Percentiles rank a stretch among this genome's conserved stretches.
These are phyloP conservation scores for Ophiostoma piceae DNA, from an alignment of 2,329 filamentous ascomycete genomes.

Conservation along the genomic window DNA sequence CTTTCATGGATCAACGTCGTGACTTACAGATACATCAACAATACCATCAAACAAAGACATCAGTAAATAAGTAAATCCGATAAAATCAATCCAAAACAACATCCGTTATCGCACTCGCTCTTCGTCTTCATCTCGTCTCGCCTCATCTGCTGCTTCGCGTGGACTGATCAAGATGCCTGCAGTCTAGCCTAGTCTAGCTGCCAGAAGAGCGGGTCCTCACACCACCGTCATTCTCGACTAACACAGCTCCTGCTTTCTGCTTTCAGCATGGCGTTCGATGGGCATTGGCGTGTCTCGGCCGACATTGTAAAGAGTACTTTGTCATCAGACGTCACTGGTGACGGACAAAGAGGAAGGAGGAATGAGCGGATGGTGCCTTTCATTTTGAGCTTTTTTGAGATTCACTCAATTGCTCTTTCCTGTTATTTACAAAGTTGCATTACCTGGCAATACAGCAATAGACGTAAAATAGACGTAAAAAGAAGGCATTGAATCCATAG, in stretches of 20 bases:
- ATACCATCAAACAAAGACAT: not conserved
- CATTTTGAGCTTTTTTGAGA: not conserved
- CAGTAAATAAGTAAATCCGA: not conserved
- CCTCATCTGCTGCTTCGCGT: not conserved
- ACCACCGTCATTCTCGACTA: not conserved
- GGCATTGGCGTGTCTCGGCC: not conserved
- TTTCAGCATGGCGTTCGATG: not conserved
- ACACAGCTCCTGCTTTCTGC: conserved; percentile 5
- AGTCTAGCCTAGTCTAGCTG: not conserved
- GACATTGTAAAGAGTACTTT: not conserved
- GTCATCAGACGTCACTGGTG: not conserved
- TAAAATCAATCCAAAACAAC: not conserved
- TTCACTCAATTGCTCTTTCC: not conserved
- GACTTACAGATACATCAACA: not conserved
- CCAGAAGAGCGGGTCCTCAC: not conserved
- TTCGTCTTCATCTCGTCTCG: not conserved
- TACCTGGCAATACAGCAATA: not conserved
- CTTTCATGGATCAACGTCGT: too few species aligned
- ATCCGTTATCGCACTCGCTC: not conserved
- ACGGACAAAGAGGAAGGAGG: not conserved
- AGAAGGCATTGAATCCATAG: not conserved
- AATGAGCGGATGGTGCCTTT: too few species aligned
- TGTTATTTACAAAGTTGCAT: not conserved
- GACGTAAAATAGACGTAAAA: not conserved
- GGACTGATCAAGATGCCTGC: not conserved